Evolutionary conservation across 2,329 filamentous ascomycete genomes (phyloP).

Genomic region (Fusarium nelsonii): DNA sequence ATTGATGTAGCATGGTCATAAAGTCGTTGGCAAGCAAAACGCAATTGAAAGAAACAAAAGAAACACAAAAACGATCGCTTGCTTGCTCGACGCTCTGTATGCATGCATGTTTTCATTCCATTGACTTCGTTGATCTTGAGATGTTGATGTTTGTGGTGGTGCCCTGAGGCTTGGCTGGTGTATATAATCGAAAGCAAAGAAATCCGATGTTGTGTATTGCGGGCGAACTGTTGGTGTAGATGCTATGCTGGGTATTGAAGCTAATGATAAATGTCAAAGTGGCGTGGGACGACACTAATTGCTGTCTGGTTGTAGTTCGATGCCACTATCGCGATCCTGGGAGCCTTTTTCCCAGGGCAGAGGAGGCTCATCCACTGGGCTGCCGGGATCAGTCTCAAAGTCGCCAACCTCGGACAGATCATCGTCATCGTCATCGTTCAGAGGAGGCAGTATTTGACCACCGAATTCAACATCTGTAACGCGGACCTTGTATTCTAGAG

Average conservation of each 20-base stretch:
- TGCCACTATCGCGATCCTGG: constrained; percentile 66
- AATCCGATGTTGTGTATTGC: constrained; percentile 26
- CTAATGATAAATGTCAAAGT: background rate
- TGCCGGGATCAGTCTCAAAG: constrained; percentile 36
- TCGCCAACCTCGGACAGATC: constrained; percentile 36
- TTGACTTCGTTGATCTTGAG: constrained; percentile 35
- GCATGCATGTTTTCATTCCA: constrained; percentile 39
- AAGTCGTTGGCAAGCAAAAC: constrained; percentile 34
- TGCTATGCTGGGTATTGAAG: constrained; percentile 7
- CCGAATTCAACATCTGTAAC: constrained; percentile 85
- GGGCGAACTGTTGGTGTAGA: constrained; percentile 26
- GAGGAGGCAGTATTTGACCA: constrained; percentile 77
- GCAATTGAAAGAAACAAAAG: constrained; percentile 24
- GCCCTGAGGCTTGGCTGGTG: constrained; percentile 37
- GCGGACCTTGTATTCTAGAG: constrained; percentile 83
- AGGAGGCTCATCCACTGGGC: constrained; percentile 44
- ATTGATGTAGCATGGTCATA: constrained; percentile 23
- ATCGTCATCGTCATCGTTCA: constrained; percentile 50
- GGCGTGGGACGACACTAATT: constrained; percentile 14
- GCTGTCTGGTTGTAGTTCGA: constrained; percentile 62
- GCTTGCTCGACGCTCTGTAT: constrained; percentile 45
- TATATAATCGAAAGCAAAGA: constrained; percentile 21
- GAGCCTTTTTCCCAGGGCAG: constrained; percentile 54
- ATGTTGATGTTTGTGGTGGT: constrained; percentile 30
- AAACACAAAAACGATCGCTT: constrained; percentile 41